phyloP scores from a whole-genome alignment of 1,284 basidiomycete species.

The Trichosporon ovoides region DNA sequence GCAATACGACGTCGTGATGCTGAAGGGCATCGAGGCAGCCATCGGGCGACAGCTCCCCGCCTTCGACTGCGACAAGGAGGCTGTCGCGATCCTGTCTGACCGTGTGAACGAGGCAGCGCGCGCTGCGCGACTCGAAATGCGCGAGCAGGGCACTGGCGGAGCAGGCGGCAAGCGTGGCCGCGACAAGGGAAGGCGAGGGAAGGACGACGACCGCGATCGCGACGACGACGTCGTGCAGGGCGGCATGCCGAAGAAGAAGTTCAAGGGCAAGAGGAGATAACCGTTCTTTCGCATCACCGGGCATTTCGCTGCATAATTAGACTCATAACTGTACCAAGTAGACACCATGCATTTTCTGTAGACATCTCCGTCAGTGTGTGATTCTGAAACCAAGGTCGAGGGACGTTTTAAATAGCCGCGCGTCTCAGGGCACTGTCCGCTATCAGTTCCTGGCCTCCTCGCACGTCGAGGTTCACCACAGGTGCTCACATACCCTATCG shows the following conservation, averaged over 20 bases:
- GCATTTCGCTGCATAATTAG: too few relatives aligned
- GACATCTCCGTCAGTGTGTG: too few relatives aligned
- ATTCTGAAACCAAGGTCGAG: too few relatives aligned
- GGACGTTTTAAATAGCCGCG: too few relatives aligned
- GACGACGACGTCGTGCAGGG: slow-evolving; percentile 72
- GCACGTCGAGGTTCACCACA: neutral
- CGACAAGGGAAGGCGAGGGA: slow-evolving; percentile 56
- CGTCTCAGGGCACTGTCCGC: neutral
- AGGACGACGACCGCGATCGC: slow-evolving; percentile 69
- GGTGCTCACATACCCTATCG: too few relatives aligned
- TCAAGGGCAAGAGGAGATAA: slow-evolving; percentile 20
- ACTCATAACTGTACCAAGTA: too few relatives aligned
- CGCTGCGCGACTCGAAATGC: slow-evolving; percentile 69
- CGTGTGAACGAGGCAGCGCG: slow-evolving; percentile 84
- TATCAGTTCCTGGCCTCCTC: neutral
- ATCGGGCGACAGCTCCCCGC: slow-evolving; percentile 88
- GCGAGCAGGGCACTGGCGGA: slow-evolving; percentile 48
- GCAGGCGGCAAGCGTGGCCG: slow-evolving; percentile 54
- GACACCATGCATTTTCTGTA: too few relatives aligned
- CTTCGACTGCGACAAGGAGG: slow-evolving; percentile 86
- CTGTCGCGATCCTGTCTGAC: slow-evolving; percentile 80
- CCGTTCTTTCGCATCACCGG: neutral
- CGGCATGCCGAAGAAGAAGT: slow-evolving; percentile 46
- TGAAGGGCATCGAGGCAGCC: slow-evolving; percentile 89
- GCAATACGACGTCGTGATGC: slow-evolving; percentile 95